Evolutionary conservation across 805 yeast genomes (phyloP).

Genomic region (Metschnikowia arizonensis): DNA sequence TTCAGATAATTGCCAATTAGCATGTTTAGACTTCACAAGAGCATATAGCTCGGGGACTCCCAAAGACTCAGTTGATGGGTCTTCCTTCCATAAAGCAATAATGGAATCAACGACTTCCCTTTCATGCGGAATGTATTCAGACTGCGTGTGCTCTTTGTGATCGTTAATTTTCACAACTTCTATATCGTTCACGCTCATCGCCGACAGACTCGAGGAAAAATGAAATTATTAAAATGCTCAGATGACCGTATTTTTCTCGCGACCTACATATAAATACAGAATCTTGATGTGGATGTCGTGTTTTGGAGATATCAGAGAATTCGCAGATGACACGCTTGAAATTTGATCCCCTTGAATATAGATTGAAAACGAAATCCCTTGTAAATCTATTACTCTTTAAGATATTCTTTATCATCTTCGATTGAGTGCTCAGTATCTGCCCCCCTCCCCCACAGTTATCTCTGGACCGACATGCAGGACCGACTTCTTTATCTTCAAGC

Average conservation of each 20-base stretch:
- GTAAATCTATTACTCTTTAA: background rate
- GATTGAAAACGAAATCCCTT: too few species aligned
- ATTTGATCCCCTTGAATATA: background rate
- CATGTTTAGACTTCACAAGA: slow-evolving; percentile 47
- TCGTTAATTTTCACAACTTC: slow-evolving; percentile 40
- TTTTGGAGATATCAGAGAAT: too few species aligned
- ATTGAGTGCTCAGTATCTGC: background rate
- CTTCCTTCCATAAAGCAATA: slow-evolving; percentile 64
- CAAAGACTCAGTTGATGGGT: slow-evolving; percentile 56
- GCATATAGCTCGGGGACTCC: slow-evolving; percentile 53
- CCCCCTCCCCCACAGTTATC: too few species aligned
- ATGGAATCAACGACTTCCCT: slow-evolving; percentile 58
- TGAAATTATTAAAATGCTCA: background rate
- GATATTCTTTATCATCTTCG: background rate
- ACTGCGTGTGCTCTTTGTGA: slow-evolving; percentile 18
- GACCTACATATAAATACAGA: too few species aligned
- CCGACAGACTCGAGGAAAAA: background rate
- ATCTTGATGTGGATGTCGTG: too few species aligned
- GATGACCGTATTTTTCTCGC: background rate
- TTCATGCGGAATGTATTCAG: slow-evolving; percentile 48
- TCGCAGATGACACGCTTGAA: background rate
- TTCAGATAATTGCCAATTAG: slow-evolving; percentile 61
- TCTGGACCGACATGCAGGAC: too few species aligned
- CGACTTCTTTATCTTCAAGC: too few species aligned
- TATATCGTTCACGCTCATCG: slow-evolving; percentile 11